Conservation (phyloP, 2,329 filamentous ascomycete genomes). For the Xylaria sp. region DNA sequence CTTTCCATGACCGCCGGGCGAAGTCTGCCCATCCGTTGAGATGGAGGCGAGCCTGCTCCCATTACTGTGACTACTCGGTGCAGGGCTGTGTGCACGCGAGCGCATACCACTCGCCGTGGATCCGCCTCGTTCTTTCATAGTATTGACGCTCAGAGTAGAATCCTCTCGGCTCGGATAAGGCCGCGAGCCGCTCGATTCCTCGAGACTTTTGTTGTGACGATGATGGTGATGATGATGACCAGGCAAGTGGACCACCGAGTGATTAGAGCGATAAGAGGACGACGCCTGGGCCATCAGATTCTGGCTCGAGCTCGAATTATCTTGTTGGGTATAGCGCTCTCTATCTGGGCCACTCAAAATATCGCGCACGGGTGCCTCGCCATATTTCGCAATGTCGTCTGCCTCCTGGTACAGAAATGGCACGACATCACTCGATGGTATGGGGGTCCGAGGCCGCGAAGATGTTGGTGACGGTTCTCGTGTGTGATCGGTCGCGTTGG, state of each 20-base stretch:
- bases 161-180: conserved; percentile 83
- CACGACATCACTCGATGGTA: conserved; percentile 91
- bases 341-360: conserved; percentile 75
- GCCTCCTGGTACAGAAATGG: conserved; percentile 96
- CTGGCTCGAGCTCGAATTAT: conserved; percentile 56
- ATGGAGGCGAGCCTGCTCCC: conserved; percentile 60
- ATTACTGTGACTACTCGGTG: conserved; percentile 77
- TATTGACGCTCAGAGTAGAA: conserved; percentile 62
- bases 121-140: conserved; percentile 64
- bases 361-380: conserved; percentile 79
- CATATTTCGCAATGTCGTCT: conserved; percentile 80
- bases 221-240: conserved; percentile 65
- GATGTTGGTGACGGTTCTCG: conserved; percentile 76
- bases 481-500: conserved; percentile 76
- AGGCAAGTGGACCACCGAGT: conserved; percentile 71
- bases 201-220: conserved; percentile 76
- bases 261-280: conserved; percentile 69
- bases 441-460: conserved; percentile 83
- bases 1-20: conserved; percentile 65
- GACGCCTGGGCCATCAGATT: conserved; percentile 67
- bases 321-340: conserved; percentile 69
- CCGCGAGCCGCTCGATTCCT: conserved; percentile 72
- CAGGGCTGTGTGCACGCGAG: conserved; percentile 80
- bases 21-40: conserved; percentile 63
- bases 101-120: conserved; percentile 55